Conservation (phyloP, 257 asterid species). For the Verbascum thapsus region DNA sequence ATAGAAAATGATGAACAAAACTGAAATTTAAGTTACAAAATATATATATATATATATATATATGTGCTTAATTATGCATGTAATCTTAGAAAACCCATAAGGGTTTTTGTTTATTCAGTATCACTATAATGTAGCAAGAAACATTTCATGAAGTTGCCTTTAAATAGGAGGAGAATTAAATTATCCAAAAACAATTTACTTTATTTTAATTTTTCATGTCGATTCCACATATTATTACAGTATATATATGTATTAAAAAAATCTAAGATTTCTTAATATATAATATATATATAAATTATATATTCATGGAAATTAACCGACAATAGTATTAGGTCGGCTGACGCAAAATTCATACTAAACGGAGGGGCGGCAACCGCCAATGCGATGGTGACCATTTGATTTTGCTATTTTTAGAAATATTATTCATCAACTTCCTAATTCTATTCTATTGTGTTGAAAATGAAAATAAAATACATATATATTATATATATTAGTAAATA, state of each 20-base stretch:
- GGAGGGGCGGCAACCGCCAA: constrained; percentile 48
- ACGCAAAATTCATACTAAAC: constrained; percentile 13
- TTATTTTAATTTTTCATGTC: background rate
- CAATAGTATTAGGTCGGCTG: constrained; percentile 33
- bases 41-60: background rate
- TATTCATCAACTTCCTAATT: background rate
- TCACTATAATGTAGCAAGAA: background rate
- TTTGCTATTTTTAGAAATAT: constrained; percentile 15
- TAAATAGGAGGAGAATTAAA: constrained; percentile 1
- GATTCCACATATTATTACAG: no score
- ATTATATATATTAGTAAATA: no score
- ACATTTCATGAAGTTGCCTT: background rate
- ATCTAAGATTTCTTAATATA: no score
- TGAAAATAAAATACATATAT: no score
- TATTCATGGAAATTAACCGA: constrained; percentile 28
- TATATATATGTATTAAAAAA: no score
- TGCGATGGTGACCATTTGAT: constrained; percentile 34
- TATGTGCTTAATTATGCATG: no score
- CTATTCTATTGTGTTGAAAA: no score
- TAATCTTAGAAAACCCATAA: constrained; percentile 5
- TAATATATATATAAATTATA: no score
- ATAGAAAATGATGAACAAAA: background rate
- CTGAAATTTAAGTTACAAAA: no score
- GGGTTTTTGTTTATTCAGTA: background rate
- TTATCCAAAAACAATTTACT: background rate